Conservation (phyloP, 2,329 filamentous ascomycete genomes). For the Sclerotinia nivalis region DNA sequence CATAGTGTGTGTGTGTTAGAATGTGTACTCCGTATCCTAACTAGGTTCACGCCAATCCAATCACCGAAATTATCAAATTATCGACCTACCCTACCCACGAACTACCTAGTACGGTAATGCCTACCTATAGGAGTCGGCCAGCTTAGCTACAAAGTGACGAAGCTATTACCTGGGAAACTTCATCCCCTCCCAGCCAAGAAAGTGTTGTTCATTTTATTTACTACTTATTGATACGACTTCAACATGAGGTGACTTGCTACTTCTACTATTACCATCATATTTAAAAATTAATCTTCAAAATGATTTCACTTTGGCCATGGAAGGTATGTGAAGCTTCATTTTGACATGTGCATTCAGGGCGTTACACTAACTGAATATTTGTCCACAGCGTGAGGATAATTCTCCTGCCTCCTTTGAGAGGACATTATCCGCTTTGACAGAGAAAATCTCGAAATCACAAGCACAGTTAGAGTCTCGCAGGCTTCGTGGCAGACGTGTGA, state of each 20-base stretch:
- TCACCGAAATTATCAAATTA: neutral
- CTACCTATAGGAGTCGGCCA: neutral
- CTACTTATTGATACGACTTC: neutral
- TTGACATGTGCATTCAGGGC: constrained; percentile 16
- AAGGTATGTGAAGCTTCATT: constrained; percentile 54
- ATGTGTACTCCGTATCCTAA: neutral
- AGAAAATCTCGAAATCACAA: constrained; percentile 77
- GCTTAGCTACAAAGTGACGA: constrained; percentile 14
- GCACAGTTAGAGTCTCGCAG: constrained; percentile 72
- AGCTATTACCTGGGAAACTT: neutral
- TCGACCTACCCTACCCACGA: neutral
- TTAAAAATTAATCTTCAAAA: constrained; percentile 43
- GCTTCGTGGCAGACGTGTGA: constrained; percentile 72
- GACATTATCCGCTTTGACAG: constrained; percentile 75
- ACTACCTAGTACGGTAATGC: neutral
- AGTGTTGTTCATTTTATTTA: neutral
- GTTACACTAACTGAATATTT: constrained; percentile 14
- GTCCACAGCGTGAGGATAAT: constrained; percentile 66
- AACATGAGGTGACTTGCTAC: constrained; percentile 29
- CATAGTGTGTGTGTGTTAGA: neutral
- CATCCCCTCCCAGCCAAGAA: constrained; percentile 2
- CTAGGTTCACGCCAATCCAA: constrained; percentile 3
- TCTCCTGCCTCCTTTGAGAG: constrained; percentile 94
- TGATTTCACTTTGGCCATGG: constrained; percentile 89
- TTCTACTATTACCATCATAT: neutral